phyloP scores from a whole-genome alignment of 2,329 filamentous ascomycete genomes.

The Nigrospora osmanthi region DNA sequence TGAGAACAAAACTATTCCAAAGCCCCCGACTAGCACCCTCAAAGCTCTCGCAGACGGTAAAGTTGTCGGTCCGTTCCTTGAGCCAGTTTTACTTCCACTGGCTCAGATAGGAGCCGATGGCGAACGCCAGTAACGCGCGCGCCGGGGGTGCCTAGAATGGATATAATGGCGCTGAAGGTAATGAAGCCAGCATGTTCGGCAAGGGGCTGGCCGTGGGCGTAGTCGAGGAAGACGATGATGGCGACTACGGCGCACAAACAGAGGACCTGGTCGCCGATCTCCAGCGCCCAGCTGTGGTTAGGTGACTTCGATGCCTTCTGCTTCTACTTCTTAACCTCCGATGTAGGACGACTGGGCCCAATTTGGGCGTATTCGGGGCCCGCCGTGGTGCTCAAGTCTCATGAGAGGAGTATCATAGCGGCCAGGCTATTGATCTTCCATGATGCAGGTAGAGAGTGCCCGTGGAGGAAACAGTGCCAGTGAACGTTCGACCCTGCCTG shows the following conservation, averaged over 20 bases:
- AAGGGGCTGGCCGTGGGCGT: constrained; percentile 5
- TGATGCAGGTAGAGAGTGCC: too few relatives aligned
- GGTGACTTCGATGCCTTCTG: too few relatives aligned
- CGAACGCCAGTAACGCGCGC: constrained; percentile 10
- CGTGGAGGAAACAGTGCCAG: too few relatives aligned
- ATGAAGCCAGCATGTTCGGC: constrained; percentile 7
- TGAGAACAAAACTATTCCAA: constrained; percentile 13
- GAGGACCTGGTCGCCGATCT: constrained; percentile 6
- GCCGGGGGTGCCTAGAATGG: constrained; percentile 9
- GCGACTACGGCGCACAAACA: constrained; percentile 5
- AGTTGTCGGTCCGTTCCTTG: constrained; percentile 5
- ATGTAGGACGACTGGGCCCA: too few relatives aligned
- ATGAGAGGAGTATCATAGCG: too few relatives aligned
- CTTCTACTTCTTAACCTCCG: too few relatives aligned
- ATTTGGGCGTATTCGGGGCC: too few relatives aligned
- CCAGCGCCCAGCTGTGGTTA: constrained; percentile 7
- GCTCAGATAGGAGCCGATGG: constrained; percentile 13
- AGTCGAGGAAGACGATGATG: constrained; percentile 6
- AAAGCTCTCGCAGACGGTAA: constrained; percentile 13
- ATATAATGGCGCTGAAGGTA: constrained; percentile 11
- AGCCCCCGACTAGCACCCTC: constrained; percentile 16
- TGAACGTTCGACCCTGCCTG: too few relatives aligned
- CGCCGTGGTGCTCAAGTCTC: too few relatives aligned
- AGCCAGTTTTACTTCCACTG: constrained; percentile 18
- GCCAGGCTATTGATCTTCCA: too few relatives aligned